Conservation (phyloP, 768 basidiomycete species). For the Rhodotorula kratochvilovae region DNA sequence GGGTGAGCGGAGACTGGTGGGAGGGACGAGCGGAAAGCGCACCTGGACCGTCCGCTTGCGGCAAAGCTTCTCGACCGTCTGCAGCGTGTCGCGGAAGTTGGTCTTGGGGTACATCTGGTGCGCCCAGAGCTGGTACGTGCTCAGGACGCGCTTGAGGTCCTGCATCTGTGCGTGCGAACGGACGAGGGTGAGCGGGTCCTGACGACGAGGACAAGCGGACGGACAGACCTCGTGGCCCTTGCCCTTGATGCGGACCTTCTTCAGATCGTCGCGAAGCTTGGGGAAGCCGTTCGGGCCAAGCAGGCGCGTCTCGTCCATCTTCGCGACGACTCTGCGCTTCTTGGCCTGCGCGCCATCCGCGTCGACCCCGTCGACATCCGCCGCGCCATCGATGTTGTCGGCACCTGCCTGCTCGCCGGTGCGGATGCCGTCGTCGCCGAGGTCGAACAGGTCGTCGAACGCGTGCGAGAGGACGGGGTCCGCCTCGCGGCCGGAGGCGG, state of each 20-base stretch:
- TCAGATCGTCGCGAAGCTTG: slow-evolving; percentile 67
- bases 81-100: slow-evolving; percentile 78
- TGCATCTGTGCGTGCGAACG: slow-evolving; percentile 54
- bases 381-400: slow-evolving; percentile 43
- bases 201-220: not conserved
- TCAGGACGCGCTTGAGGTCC: slow-evolving; percentile 74
- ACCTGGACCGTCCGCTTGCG: slow-evolving; percentile 83
- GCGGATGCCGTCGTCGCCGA: not conserved
- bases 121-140: slow-evolving; percentile 89
- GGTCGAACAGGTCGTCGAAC: slow-evolving; percentile 29
- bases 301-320: slow-evolving; percentile 63
- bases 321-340: slow-evolving; percentile 54
- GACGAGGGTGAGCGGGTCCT: not conserved
- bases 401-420: slow-evolving; percentile 15
- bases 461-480: slow-evolving; percentile 3
- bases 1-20: not conserved
- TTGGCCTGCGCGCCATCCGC: slow-evolving; percentile 48
- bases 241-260: slow-evolving; percentile 72
- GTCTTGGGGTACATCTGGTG: slow-evolving; percentile 87
- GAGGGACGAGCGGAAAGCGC: slow-evolving; percentile 44
- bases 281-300: slow-evolving; percentile 74
- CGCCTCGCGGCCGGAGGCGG: not conserved
- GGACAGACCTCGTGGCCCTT: slow-evolving; percentile 80
- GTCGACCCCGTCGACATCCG: slow-evolving; percentile 48
- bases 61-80: slow-evolving; percentile 80